These are phyloP conservation scores for Leptographium galeiforme DNA, from an alignment of 2,329 filamentous ascomycete species.

Conservation along the genomic window DNA sequence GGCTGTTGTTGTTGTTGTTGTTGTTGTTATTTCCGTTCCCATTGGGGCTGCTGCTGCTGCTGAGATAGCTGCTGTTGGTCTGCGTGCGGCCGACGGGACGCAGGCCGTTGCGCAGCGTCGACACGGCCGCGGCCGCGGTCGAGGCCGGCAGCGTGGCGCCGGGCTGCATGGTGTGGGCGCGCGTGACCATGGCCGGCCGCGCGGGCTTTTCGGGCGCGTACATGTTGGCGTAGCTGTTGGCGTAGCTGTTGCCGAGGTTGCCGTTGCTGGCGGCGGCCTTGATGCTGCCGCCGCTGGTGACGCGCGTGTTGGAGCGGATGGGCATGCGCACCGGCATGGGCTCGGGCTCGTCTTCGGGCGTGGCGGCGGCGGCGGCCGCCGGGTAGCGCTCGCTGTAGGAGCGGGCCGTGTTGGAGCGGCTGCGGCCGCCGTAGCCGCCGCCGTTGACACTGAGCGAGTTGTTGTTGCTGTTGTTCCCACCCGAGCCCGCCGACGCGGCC, in stretches of 20 bases:
- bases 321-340: slow-evolving; percentile 28
- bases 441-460: slow-evolving; percentile 13
- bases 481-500: slow-evolving; percentile 3
- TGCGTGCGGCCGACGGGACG: slow-evolving; percentile 32
- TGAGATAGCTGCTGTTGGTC: slow-evolving; percentile 17
- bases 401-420: slow-evolving; percentile 34
- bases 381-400: slow-evolving; percentile 23
- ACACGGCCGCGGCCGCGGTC: slow-evolving; percentile 10
- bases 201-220: slow-evolving; percentile 19
- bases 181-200: slow-evolving; percentile 21
- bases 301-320: slow-evolving; percentile 24
- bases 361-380: slow-evolving; percentile 24
- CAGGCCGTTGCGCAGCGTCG: slow-evolving; percentile 25
- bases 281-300: slow-evolving; percentile 7
- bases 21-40: slow-evolving; percentile 15
- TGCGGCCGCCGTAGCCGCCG: slow-evolving; percentile 19
- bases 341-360: slow-evolving; percentile 19
- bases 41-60: slow-evolving; percentile 20
- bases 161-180: slow-evolving; percentile 27
- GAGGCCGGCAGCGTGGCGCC: slow-evolving; percentile 4
- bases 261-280: slow-evolving; percentile 7
- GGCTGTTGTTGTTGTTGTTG: slow-evolving; percentile 26
- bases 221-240: neutral
- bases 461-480: slow-evolving; percentile 3
- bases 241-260: neutral